Conservation (phyloP, 306 rosid species). For the Cucumis cinereus region DNA sequence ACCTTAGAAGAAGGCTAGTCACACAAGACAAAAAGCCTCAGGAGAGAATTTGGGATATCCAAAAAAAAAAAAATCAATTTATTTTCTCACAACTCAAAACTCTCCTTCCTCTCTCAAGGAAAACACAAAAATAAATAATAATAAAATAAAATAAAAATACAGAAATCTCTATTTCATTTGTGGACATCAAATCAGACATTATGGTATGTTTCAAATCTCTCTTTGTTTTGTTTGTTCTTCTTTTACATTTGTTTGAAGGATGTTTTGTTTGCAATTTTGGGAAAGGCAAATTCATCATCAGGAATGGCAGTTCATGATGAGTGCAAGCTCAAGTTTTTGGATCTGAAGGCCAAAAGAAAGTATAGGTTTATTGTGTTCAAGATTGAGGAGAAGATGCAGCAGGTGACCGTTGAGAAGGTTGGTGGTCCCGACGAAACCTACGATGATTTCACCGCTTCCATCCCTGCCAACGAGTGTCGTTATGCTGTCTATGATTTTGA, state of each 20-base stretch:
- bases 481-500: conserved; percentile 12
- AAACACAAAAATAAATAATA: background rate
- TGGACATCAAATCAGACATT: background rate
- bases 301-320: conserved; percentile 16
- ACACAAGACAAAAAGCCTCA: background rate
- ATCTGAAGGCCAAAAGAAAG: conserved; percentile 10
- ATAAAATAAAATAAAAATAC: background rate
- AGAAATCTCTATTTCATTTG: background rate
- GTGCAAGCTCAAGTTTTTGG: conserved; percentile 11
- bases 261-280: background rate
- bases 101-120: background rate
- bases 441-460: conserved; percentile 2
- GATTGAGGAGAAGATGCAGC: conserved; percentile 13
- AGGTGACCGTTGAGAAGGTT: conserved; percentile 1
- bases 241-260: background rate
- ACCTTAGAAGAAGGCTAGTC: background rate
- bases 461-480: conserved; percentile 8
- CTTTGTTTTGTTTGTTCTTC: background rate
- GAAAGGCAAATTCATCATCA: conserved; percentile 11
- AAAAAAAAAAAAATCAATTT: background rate
- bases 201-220: background rate
- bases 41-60: conserved; percentile 2
- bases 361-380: conserved; percentile 11
- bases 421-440: conserved; percentile 1
- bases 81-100: background rate